phyloP scores from a whole-genome alignment of 208 protist species.

The Acanthamoeba sp. region DNA sequence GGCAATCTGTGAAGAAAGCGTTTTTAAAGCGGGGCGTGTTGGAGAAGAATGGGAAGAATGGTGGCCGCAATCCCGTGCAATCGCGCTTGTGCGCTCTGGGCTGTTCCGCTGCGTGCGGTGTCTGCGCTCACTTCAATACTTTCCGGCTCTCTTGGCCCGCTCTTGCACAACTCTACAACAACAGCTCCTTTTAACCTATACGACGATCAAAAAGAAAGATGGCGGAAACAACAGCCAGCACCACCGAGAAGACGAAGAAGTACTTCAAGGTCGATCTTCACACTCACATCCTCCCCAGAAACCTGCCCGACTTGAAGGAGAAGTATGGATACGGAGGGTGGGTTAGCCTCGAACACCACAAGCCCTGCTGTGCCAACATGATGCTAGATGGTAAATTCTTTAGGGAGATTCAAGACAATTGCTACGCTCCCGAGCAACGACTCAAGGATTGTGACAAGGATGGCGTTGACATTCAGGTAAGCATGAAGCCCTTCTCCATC shows the following conservation, averaged over 20 bases:
- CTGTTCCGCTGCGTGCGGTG: too few species aligned
- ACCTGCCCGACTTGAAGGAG: constrained; percentile 84
- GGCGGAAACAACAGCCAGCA: not conserved
- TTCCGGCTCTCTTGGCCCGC: too few species aligned
- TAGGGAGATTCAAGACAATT: constrained; percentile 90
- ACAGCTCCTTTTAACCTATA: too few species aligned
- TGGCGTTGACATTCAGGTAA: constrained; percentile 86
- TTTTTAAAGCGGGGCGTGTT: too few species aligned
- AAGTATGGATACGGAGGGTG: constrained; percentile 90
- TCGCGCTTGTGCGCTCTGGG: too few species aligned
- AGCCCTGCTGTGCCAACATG: constrained; percentile 87
- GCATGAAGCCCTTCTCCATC: too few species aligned
- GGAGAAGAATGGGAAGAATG: too few species aligned
- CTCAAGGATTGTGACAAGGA: constrained; percentile 85
- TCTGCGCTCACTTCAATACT: too few species aligned
- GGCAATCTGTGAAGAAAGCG: too few species aligned
- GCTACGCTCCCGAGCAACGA: constrained; percentile 86
- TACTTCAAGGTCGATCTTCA: constrained; percentile 89
- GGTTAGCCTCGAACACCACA: constrained; percentile 87
- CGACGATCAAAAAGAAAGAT: not conserved
- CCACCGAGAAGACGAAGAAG: not conserved
- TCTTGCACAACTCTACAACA: too few species aligned
- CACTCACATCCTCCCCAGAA: constrained; percentile 91
- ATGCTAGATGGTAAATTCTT: constrained; percentile 90
- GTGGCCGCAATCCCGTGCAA: too few species aligned